Evolutionary conservation across 2,329 filamentous ascomycete species (phyloP).

Genomic region (Hypoxylon sp.): DNA sequence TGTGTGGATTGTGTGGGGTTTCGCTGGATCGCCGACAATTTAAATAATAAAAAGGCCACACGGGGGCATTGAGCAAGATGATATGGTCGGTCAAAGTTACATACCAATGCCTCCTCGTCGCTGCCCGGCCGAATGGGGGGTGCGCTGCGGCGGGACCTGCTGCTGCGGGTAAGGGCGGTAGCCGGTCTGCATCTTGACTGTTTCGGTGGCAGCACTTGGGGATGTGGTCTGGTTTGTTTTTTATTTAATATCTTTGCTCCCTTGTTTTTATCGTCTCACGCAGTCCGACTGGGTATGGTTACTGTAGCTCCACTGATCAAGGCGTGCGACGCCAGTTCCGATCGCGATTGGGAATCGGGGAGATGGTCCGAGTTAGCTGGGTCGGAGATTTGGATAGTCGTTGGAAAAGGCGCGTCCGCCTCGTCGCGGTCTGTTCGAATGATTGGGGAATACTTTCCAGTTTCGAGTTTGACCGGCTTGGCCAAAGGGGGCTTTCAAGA

Average conservation of each 20-base stretch:
- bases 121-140: constrained; percentile 64
- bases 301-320: constrained; percentile 39
- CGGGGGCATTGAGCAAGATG: constrained; percentile 13
- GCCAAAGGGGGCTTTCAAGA: constrained; percentile 15
- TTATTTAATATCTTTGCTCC: constrained; percentile 6
- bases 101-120: constrained; percentile 69
- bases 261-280: constrained; percentile 10
- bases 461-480: constrained; percentile 35
- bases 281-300: constrained; percentile 15
- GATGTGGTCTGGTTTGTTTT: constrained; percentile 1
- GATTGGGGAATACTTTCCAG: constrained; percentile 36
- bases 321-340: constrained; percentile 43
- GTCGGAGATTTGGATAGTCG: constrained; percentile 42
- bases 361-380: constrained; percentile 37
- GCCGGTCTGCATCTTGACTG: constrained; percentile 66
- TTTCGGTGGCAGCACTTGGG: constrained; percentile 18
- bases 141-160: constrained; percentile 65
- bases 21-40: constrained; percentile 34
- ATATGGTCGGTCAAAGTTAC: constrained; percentile 44
- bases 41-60: constrained; percentile 24
- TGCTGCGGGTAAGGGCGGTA: constrained; percentile 66
- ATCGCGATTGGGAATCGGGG: constrained; percentile 41
- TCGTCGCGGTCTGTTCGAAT: constrained; percentile 42
- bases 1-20: constrained; percentile 35
- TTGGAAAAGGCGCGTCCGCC: constrained; percentile 42